Percentiles rank a stretch among this genome's conserved stretches.
phyloP scores from a whole-genome alignment of 177 flowering plant genomes.

The Tripterygium wilfordii region DNA sequence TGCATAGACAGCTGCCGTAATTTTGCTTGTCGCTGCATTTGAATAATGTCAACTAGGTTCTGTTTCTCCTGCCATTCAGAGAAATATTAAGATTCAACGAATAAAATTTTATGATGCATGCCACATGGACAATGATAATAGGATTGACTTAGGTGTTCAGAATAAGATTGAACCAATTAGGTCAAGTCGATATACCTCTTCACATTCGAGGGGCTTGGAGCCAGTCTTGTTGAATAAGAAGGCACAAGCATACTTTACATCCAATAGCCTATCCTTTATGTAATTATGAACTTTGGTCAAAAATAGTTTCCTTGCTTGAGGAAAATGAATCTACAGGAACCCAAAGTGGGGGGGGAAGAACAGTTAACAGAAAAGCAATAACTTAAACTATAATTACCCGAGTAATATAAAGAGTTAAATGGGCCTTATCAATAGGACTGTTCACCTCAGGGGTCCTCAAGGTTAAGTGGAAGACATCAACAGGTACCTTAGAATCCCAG shows the following conservation, averaged over 20 bases:
- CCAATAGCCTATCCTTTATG: constrained; percentile 74
- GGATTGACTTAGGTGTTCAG: background rate
- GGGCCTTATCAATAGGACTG: too few relatives aligned
- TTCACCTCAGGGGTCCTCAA: constrained; percentile 72
- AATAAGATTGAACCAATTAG: constrained; percentile 2
- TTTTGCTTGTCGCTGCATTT: constrained; percentile 68
- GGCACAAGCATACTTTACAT: constrained; percentile 85
- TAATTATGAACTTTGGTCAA: constrained; percentile 84
- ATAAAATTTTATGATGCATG: background rate
- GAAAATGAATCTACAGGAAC: constrained; percentile 45
- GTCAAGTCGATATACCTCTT: constrained; percentile 51
- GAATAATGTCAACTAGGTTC: constrained; percentile 71
- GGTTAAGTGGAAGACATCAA: constrained; percentile 74
- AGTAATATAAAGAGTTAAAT: constrained; percentile 1
- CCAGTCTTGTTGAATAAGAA: constrained; percentile 42
- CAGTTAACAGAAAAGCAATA: constrained; percentile 2
- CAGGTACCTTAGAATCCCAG: constrained; percentile 91
- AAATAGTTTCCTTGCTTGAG: constrained; percentile 63
- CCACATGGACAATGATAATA: background rate
- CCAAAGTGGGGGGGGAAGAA: background rate
- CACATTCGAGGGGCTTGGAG: constrained; percentile 34
- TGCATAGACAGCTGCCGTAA: constrained; percentile 53
- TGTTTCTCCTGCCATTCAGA: constrained; percentile 66
- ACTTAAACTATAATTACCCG: constrained; percentile 2
- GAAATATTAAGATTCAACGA: constrained; percentile 1